phyloP scores from a whole-genome alignment of 179 eudicot genomes.

The Beta corolliflora region DNA sequence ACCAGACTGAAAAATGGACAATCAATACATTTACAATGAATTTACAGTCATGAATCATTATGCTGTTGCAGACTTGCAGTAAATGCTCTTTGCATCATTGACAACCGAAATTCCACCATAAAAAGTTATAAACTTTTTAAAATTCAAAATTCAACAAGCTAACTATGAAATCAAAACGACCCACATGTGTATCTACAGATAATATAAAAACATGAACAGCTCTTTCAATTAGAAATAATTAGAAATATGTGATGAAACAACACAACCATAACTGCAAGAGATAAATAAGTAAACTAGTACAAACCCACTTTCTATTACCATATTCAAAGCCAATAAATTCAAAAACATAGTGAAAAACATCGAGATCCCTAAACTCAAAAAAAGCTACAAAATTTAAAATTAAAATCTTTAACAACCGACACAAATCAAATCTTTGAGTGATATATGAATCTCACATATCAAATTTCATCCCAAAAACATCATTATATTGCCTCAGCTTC shows the following conservation, averaged over 20 bases:
- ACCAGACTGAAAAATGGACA: not conserved
- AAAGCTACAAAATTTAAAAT: not conserved
- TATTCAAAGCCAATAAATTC: no score
- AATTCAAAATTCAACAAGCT: not conserved
- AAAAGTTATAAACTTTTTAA: not conserved
- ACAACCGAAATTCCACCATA: not conserved
- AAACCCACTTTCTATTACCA: not conserved
- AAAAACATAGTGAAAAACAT: not conserved
- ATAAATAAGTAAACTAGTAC: not conserved
- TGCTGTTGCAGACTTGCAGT: not conserved
- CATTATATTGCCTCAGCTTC: not conserved
- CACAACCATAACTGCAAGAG: conserved; percentile 12
- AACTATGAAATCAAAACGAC: not conserved
- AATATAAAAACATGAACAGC: not conserved
- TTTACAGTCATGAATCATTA: conserved; percentile 1
- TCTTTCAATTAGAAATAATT: not conserved
- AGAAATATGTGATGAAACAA: not conserved
- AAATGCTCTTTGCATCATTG: not conserved
- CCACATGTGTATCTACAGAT: not conserved
- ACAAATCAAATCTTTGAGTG: conserved; percentile 1
- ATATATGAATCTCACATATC: not conserved
- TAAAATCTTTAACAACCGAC: not conserved
- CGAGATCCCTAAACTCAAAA: not conserved
- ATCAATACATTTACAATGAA: not conserved
- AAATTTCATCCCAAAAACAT: not conserved